Conservation (phyloP, 768 basidiomycete genomes). For the Plicaturopsis crispa region DNA sequence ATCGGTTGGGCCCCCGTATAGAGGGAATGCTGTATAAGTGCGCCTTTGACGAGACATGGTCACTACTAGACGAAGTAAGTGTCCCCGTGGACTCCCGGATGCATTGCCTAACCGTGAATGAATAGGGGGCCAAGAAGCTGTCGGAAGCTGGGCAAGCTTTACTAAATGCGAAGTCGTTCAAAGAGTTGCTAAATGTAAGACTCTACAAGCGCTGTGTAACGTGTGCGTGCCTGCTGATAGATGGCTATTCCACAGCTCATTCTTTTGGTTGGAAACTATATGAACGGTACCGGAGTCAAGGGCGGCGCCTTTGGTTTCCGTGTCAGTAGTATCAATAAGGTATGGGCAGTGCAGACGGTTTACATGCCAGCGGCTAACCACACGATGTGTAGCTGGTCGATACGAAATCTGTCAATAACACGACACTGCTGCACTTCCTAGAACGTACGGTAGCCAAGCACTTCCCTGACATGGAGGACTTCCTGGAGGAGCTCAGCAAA, state of each 20-base stretch:
- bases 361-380: not conserved
- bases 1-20: constrained; percentile 79
- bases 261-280: constrained; percentile 93
- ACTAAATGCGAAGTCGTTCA: constrained; percentile 79
- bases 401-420: constrained; percentile 93
- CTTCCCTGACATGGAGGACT: constrained; percentile 81
- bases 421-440: constrained; percentile 90
- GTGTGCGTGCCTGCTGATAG: not conserved
- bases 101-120: constrained; percentile 5
- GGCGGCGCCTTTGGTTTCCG: constrained; percentile 97
- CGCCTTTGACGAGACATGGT: constrained; percentile 80
- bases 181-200: constrained; percentile 77
- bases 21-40: constrained; percentile 94
- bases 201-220: not conserved
- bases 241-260: constrained; percentile 55
- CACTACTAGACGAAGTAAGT: constrained; percentile 73
- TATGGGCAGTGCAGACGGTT: constrained; percentile 16
- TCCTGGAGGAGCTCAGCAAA: constrained; percentile 81
- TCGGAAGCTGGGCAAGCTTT: constrained; percentile 76
- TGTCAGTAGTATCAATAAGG: constrained; percentile 97
- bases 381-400: constrained; percentile 69
- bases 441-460: constrained; percentile 83
- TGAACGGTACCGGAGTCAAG: constrained; percentile 94
- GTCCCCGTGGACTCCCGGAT: not conserved
- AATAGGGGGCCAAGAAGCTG: constrained; percentile 73